Conservation (phyloP, 2,329 filamentous ascomycete genomes). For the Cladorrhinum sp. region DNA sequence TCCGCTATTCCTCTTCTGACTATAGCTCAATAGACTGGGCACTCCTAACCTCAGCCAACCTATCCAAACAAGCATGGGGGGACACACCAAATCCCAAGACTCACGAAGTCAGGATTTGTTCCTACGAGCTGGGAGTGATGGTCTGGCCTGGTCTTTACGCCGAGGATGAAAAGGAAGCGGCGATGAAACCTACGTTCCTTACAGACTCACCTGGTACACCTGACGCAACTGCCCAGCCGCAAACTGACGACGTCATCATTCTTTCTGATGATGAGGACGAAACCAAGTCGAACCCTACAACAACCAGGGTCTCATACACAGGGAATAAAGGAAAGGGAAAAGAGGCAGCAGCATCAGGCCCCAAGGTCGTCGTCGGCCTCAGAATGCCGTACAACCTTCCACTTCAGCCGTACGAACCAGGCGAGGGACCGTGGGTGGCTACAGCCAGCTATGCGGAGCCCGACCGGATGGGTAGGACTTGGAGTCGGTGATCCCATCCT, state of each 20-base stretch:
- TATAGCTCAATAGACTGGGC: conserved; percentile 70
- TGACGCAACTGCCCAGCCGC: too few species aligned
- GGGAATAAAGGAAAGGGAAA: neutral
- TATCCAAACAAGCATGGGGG: conserved; percentile 89
- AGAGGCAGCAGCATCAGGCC: neutral
- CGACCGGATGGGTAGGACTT: conserved; percentile 55
- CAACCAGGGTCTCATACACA: neutral
- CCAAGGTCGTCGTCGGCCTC: conserved; percentile 58
- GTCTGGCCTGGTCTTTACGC: conserved; percentile 68
- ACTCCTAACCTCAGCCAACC: conserved; percentile 82
- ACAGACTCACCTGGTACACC: conserved; percentile 41
- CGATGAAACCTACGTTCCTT: conserved; percentile 69
- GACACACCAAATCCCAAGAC: conserved; percentile 50
- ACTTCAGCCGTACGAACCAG: conserved; percentile 58
- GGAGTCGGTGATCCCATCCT: conserved; percentile 29
- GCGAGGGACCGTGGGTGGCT: conserved; percentile 76
- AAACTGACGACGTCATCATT: conserved; percentile 6
- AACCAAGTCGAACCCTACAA: conserved; percentile 14
- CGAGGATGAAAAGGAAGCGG: conserved; percentile 42
- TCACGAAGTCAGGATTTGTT: conserved; percentile 67
- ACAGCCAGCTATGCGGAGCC: conserved; percentile 55
- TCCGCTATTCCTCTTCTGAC: conserved; percentile 49
- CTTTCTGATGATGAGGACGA: conserved; percentile 34
- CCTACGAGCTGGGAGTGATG: conserved; percentile 80
- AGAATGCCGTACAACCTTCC: conserved; percentile 83